Percentiles rank a stretch among this genome's conserved stretches.
These are phyloP conservation scores for Colletotrichum gloeosporioides DNA, from an alignment of 2,329 filamentous ascomycete genomes.

Conservation along the genomic window DNA sequence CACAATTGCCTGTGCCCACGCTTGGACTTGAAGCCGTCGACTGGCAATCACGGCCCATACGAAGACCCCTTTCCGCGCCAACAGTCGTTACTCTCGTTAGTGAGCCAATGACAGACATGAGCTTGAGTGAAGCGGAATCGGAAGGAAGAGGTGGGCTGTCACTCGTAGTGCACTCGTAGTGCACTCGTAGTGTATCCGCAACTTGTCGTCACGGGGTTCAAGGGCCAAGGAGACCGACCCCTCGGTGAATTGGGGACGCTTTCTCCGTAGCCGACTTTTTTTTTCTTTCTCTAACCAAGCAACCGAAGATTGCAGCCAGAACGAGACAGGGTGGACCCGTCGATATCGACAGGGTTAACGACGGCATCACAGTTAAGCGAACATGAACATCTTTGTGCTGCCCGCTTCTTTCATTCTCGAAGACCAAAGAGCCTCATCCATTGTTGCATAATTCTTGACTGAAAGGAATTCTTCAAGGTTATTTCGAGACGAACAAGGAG, in stretches of 20 bases:
- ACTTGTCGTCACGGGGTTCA: conserved; percentile 11
- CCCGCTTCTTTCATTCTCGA: neutral
- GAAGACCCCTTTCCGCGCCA: neutral
- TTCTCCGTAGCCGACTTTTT: neutral
- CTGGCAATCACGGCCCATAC: neutral
- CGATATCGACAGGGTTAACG: conserved; percentile 19
- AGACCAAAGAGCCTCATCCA: neutral
- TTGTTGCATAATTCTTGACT: neutral
- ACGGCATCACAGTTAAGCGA: conserved; percentile 9
- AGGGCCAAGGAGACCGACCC: neutral
- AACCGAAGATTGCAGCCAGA: conserved; percentile 12
- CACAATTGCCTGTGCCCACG: conserved; percentile 8
- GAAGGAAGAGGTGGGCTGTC: conserved; percentile 8
- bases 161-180: neutral
- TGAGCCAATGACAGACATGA: conserved; percentile 9
- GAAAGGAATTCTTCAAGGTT: conserved; percentile 8
- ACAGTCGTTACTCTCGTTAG: neutral
- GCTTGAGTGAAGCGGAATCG: neutral
- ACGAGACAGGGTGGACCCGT: conserved; percentile 5
- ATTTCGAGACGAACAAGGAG: conserved; percentile 1
- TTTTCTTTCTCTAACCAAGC: conserved; percentile 11
- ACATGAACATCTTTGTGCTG: neutral
- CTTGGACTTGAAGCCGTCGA: conserved; percentile 8
- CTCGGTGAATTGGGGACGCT: neutral
- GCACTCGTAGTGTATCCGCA: neutral